Evolutionary conservation across 140 eudicot genomes (phyloP), one percentile per base, ranked within the genome.

Genomic region (Oenanthe javanica): DNA sequence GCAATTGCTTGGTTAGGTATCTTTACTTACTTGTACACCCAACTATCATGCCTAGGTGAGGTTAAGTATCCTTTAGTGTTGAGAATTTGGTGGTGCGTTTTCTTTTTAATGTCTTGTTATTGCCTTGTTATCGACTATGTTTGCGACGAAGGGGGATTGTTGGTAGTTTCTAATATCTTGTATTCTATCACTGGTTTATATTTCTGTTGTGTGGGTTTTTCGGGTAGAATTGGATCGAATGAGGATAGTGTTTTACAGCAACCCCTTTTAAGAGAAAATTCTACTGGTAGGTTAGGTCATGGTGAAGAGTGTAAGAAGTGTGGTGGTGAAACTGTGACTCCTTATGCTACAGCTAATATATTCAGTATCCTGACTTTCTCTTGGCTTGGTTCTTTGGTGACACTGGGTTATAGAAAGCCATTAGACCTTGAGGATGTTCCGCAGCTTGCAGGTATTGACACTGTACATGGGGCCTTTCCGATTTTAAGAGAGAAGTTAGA

Each of bases 381-480:
- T 18, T 92, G 97, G 97, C 83, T 90, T 72, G 46, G 87, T 36
- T 87, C 91, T 42, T 81, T 92, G 84, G 67, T 92, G 73, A 51
- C 94, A 63, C 23, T 77, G 15, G 97, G 97, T 77, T 75, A 85
- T 78, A 89, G 72, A 67, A 93, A 84, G 42, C 79, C 83, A 8
- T 83, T 93, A 82, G 85, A 89, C 83, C 90, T 89, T 75, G 91
- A 89, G 79, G 97, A 93, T 76, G 90, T 89, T 63, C 97, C 96
- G 51, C 86, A 86, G 52, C 89, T 93, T 75, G 86, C 79, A 36
- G 50, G 57, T 43, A 57, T 50, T 19, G 90, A 90, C 75, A 85
- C 83, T 77, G 92, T 87, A 31, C 48, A 71, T 80, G 81, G 76
- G 64, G 88, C 91, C 40, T 90, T 83, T 84, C 85, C 85, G 5